phyloP scores from a whole-genome alignment of 345 rosid genomes.

The Atalantia buxifolia region DNA sequence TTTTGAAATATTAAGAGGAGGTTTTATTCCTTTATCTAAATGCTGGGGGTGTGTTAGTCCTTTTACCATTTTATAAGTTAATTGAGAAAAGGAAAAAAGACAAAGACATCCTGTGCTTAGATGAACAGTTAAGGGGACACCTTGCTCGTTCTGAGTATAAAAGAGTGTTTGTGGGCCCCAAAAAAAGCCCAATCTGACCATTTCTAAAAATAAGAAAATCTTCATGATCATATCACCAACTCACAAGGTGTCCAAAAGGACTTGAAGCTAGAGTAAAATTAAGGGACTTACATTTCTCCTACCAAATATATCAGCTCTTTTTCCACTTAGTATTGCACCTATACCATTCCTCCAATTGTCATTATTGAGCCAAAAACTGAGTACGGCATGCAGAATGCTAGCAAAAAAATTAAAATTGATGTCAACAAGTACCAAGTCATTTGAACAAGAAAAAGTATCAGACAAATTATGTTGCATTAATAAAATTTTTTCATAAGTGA shows the following conservation, averaged over 20 bases:
- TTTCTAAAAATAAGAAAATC: too few species aligned
- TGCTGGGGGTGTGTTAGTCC: too few species aligned
- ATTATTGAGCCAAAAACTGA: constrained; percentile 54
- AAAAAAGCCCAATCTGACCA: too few species aligned
- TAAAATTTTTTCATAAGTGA: too few species aligned
- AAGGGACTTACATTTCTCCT: constrained; percentile 32
- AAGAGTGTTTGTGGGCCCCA: too few species aligned
- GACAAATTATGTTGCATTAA: not conserved
- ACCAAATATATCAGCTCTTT: constrained; percentile 39
- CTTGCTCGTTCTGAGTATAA: too few species aligned
- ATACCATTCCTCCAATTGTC: constrained; percentile 56
- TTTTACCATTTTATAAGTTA: constrained; percentile 2
- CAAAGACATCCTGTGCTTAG: too few species aligned
- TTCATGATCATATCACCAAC: too few species aligned
- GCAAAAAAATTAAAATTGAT: not conserved
- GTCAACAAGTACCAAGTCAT: not conserved
- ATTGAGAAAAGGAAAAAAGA: not conserved
- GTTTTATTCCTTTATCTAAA: too few species aligned
- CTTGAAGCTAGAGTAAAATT: not conserved
- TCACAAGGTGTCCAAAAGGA: too few species aligned
- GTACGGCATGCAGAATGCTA: constrained; percentile 35
- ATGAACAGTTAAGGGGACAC: too few species aligned
- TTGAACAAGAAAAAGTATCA: not conserved
- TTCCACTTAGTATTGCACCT: constrained; percentile 49
- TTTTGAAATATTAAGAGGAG: too few species aligned